Conservation (phyloP, 176 grass and related monocot species). For the Guadua angustifolia region DNA sequence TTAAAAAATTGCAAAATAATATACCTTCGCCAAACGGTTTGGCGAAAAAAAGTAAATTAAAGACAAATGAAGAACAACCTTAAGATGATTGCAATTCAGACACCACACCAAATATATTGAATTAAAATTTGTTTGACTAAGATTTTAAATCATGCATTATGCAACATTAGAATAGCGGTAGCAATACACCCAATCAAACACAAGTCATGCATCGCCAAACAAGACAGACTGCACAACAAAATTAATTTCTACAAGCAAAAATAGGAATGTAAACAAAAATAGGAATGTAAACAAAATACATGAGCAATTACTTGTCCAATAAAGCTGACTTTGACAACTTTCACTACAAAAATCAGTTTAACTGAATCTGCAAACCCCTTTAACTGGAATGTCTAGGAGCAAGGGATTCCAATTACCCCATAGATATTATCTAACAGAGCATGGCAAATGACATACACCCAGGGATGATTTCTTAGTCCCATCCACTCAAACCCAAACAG, state of each 20-base stretch:
- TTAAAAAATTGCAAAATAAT: no score
- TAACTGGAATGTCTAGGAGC: neutral
- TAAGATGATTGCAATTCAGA: neutral
- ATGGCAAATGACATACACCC: neutral
- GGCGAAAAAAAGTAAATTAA: no score
- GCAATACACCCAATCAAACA: neutral
- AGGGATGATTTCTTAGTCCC: no score
- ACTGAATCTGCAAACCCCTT: neutral
- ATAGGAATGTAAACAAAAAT: neutral
- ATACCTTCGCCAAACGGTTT: no score
- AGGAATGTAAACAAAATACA: neutral
- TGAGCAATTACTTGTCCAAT: neutral
- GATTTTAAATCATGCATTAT: neutral
- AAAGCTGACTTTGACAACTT: slow-evolving; percentile 1
- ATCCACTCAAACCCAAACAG: no score
- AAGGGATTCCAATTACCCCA: neutral
- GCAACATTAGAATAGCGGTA: neutral
- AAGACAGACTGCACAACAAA: neutral
- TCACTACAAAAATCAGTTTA: neutral
- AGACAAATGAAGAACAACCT: no score
- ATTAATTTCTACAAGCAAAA: neutral
- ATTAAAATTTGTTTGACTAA: neutral
- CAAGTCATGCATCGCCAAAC: slow-evolving; percentile 7
- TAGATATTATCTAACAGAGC: neutral
- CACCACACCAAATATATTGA: neutral